Evolutionary conservation across 2,329 filamentous ascomycete species (phyloP).

Genomic region (Dryadomyces quercus-mongolicae): DNA sequence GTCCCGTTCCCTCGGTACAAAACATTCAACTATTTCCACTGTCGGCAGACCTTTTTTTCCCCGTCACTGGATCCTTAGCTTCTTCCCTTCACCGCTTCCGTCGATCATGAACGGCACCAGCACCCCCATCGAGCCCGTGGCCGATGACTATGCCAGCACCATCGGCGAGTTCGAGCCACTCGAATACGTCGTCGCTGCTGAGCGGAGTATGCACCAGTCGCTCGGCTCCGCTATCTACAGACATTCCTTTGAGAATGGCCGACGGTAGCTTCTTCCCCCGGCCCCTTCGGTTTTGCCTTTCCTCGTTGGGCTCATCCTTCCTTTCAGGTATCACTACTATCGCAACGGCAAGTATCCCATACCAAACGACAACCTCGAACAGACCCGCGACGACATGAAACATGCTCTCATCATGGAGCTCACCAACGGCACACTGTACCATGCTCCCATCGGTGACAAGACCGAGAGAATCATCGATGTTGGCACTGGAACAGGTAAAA

Average conservation of each 20-base stretch:
- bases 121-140: background rate
- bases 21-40: background rate
- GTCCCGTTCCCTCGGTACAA: background rate
- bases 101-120: background rate
- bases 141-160: background rate
- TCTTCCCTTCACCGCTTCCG: background rate
- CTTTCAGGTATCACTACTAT: conserved; percentile 16
- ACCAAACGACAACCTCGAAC: conserved; percentile 18
- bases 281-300: background rate
- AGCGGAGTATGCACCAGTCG: conserved; percentile 1
- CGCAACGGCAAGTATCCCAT: conserved; percentile 16
- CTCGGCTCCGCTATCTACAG: conserved; percentile 9
- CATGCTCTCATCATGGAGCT: conserved; percentile 21
- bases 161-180: conserved; percentile 3
- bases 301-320: background rate
- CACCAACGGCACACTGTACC: conserved; percentile 6
- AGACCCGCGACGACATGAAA: conserved; percentile 20
- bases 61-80: too few relatives aligned
- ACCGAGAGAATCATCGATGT: conserved; percentile 8
- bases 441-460: conserved; percentile 5
- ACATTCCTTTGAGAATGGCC: conserved; percentile 8
- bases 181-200: background rate
- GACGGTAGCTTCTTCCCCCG: background rate
- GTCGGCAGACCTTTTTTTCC: too few relatives aligned
- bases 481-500: conserved; percentile 6